Base-by-base conservation (phyloP, 768 basidiomycete genomes). In the Leucocoprinus birnbaumii region DNA sequence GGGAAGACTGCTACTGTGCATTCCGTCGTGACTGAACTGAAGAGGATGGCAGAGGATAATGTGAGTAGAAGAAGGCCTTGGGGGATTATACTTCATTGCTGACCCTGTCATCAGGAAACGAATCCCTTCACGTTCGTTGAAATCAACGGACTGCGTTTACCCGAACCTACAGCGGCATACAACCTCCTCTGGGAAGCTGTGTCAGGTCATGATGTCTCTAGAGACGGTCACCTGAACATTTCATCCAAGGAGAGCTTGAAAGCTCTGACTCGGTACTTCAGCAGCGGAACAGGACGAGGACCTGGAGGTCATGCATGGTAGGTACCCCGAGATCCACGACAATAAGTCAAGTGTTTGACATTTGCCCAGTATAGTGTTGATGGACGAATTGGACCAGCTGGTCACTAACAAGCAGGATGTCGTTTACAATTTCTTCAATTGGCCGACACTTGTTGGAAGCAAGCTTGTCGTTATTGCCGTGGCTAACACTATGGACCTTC, bases 381-480 rank as follows among this genome's bases (percentile, higher is more conserved):
- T 99, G 92, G 96, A 99, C 67, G 97, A 99, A 71, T 80, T 99
- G 3, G 97, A 99, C 70, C 97, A 98, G 68, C 79, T 99, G 25
- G 85, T 98, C 62, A 98, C 96, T 1, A 77, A 89, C 16, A 97
- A 97, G 66, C 96, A 99, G 68, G 96, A 99, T 56, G 96, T 99
- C 9, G 90, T 99, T 19, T 99, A 99, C 72, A 98, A 98, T 65
- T 98, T 99, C 72, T 98, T 98, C 80, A 98, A 99, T 67, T 99
- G 97, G 96, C 97, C 97, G 1, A 96, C 94, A 3, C 75, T 97
- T 48, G 78, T 82, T 0, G 86, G 85, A 18, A 94, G 93, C 55
- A 91, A 90, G 67, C 80, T 99, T 4, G 86, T 98, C 49, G 97
- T 99, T 1, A 82, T 99, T 48, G 96, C 97, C 0, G 94, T 99